phyloP scores from a whole-genome alignment of 2,329 filamentous ascomycete genomes.

The Beauveria sp. region DNA sequence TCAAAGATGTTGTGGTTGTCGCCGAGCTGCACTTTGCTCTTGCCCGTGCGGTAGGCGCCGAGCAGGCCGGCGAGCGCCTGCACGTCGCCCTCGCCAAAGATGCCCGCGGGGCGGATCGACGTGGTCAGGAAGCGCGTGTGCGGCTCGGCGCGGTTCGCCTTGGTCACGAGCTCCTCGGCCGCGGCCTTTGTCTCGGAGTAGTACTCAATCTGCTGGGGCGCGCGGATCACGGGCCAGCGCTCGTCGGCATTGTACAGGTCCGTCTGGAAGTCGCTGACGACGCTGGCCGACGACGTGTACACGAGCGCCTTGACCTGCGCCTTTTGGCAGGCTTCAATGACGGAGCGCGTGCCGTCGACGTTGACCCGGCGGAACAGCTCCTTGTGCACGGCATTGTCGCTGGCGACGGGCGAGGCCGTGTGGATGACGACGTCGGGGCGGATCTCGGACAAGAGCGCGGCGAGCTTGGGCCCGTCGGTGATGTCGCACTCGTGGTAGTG shows the following conservation, averaged over 20 bases:
- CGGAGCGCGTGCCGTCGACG: slow-evolving; percentile 72
- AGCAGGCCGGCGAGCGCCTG: slow-evolving; percentile 69
- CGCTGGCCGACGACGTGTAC: slow-evolving; percentile 84
- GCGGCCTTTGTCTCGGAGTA: slow-evolving; percentile 89
- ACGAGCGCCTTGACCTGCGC: slow-evolving; percentile 74
- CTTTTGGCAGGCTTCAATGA: slow-evolving; percentile 65
- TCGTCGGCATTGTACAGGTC: slow-evolving; percentile 84
- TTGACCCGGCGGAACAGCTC: slow-evolving; percentile 74
- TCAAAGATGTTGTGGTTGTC: slow-evolving; percentile 56
- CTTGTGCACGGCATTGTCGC: slow-evolving; percentile 44
- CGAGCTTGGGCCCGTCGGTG: slow-evolving; percentile 55
- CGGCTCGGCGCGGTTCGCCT: slow-evolving; percentile 57
- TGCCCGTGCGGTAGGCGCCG: slow-evolving; percentile 58
- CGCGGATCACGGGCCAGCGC: slow-evolving; percentile 67
- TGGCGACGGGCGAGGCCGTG: slow-evolving; percentile 66
- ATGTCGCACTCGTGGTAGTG: slow-evolving; percentile 73
- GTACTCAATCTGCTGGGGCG: slow-evolving; percentile 64
- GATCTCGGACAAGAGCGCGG: slow-evolving; percentile 55
- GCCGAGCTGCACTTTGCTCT: slow-evolving; percentile 75
- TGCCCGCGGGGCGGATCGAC: slow-evolving; percentile 76
- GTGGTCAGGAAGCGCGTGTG: slow-evolving; percentile 60
- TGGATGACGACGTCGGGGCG: slow-evolving; percentile 83
- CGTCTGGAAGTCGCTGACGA: slow-evolving; percentile 71
- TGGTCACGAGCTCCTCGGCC: slow-evolving; percentile 74
- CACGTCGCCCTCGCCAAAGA: slow-evolving; percentile 84